Conservation (phyloP, 176 grass and related monocot species). For the Cocos nucifera region DNA sequence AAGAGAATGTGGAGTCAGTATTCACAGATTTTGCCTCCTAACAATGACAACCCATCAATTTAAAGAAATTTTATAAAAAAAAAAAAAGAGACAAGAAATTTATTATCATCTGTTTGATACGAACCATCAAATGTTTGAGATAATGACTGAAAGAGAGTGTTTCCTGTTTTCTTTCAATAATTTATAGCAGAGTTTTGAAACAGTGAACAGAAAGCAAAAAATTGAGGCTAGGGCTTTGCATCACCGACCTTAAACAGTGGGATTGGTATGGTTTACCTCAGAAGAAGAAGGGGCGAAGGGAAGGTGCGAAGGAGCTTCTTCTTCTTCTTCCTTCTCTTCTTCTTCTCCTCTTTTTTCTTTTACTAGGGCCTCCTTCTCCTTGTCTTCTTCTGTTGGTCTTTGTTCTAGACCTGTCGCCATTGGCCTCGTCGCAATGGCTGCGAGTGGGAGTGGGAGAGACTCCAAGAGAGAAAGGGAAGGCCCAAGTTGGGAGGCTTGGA, state of each 20-base stretch:
- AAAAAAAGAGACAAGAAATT: too few relatives aligned
- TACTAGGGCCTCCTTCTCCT: not conserved
- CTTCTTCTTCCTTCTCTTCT: slow-evolving; percentile 26
- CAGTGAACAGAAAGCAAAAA: too few relatives aligned
- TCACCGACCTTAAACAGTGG: too few relatives aligned
- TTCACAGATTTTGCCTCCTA: too few relatives aligned
- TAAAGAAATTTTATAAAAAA: too few relatives aligned
- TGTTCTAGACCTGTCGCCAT: slow-evolving; percentile 2
- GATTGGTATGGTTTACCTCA: slow-evolving; percentile 29
- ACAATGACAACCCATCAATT: too few relatives aligned
- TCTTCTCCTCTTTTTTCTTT: slow-evolving; percentile 5
- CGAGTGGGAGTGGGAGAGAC: not conserved
- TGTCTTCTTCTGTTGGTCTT: not conserved
- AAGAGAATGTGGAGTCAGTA: too few relatives aligned
- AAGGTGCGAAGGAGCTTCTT: slow-evolving; percentile 51
- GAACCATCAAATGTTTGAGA: slow-evolving; percentile 16
- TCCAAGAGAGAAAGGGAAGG: too few relatives aligned
- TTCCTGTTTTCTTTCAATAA: too few relatives aligned
- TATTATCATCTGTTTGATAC: not conserved
- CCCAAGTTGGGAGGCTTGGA: too few relatives aligned
- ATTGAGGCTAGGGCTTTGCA: too few relatives aligned
- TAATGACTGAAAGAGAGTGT: slow-evolving; percentile 10
- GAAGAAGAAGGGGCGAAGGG: slow-evolving; percentile 56
- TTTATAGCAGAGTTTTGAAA: too few relatives aligned
- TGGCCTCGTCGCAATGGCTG: not conserved